Base-by-base conservation (phyloP, 2,329 filamentous ascomycete species). In the Bimuria novae-zelandiae region DNA sequence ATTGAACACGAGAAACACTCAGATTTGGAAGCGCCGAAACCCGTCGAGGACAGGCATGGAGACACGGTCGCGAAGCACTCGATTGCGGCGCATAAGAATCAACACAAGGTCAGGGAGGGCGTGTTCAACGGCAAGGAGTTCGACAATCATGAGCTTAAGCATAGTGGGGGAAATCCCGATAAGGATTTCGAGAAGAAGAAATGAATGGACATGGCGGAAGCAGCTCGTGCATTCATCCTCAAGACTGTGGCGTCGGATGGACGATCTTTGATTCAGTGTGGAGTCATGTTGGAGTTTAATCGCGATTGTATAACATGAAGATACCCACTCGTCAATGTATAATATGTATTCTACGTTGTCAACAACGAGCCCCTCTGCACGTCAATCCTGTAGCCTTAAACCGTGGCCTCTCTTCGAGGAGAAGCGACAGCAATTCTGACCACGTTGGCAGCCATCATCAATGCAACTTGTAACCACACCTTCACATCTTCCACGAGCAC, bases 31-130 rank as follows among this genome's bases (percentile, higher is more conserved):
- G 57, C 29, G 60, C 62, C 63, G 21, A 66, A 66, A 42, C 62
- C 63, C 7, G 63, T 66, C 6, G 63, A 66, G 49, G 62, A 67
- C 37, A 46, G 63, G 32, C 61, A 64, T 32, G 65, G 63, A 16
- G 59, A 65, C 27, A 56, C 54, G n/a, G 62, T 64, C 17, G 50
- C 36, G 12, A 68, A 67, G 37, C 65, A 68, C 33, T 55, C 51
- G 30, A 67, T 64, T 30, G 63, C 63, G 8, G 62, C 65, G 35
- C 57, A 60, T 21, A 68, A 65, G 50, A 68, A 68, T 25, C 49
- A 68, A 54, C 47, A 54, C 6, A 64, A 62, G 40, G 32, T 65
- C 4, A 52, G 65, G 12, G 49, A 54, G 41, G 65, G 65, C 46
- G 60, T 61, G 41, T 68, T 68, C 48, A 62, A 59, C 19, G 55